phyloP scores from a whole-genome alignment of 768 basidiomycete species.

The Thelephora ganbajun region DNA sequence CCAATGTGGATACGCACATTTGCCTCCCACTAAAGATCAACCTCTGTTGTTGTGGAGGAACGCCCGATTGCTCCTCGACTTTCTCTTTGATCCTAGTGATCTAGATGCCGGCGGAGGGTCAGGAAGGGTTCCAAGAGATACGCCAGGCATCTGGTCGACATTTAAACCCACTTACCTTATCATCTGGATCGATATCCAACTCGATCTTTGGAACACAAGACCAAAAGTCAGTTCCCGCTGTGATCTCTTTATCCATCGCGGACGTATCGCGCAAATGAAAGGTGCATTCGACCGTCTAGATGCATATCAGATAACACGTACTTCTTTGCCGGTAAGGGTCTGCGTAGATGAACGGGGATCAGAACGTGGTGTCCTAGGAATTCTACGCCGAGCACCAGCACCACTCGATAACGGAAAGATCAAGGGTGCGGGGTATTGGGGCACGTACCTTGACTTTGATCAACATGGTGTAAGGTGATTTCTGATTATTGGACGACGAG shows the following conservation, averaged over 20 bases:
- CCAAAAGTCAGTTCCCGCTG: neutral
- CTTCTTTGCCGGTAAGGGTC: slow-evolving; percentile 98
- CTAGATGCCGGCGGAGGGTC: slow-evolving; percentile 24
- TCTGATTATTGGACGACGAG: too few species aligned
- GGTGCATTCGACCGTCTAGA: neutral
- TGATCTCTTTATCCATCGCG: neutral
- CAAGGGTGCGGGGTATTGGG: neutral
- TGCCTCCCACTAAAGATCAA: slow-evolving; percentile 88
- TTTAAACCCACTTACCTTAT: slow-evolving; percentile 41
- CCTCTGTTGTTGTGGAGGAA: slow-evolving; percentile 91
- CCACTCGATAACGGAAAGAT: slow-evolving; percentile 2
- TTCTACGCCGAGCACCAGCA: too few species aligned
- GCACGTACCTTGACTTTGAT: slow-evolving; percentile 80
- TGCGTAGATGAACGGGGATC: slow-evolving; percentile 16
- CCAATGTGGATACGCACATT: slow-evolving; percentile 42
- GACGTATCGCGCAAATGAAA: neutral
- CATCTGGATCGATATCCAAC: slow-evolving; percentile 84
- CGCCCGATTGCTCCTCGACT: slow-evolving; percentile 96
- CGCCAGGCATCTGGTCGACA: neutral
- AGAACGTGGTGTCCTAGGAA: too few species aligned
- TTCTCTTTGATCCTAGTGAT: slow-evolving; percentile 92
- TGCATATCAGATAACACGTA: slow-evolving; percentile 17
- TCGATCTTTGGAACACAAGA: slow-evolving; percentile 48
- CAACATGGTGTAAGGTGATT: slow-evolving; percentile 33
- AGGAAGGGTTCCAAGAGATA: neutral